Percentiles rank a stretch among this genome's conserved stretches.
phyloP scores from a whole-genome alignment of 805 yeast genomes.

The Candida anglica region DNA sequence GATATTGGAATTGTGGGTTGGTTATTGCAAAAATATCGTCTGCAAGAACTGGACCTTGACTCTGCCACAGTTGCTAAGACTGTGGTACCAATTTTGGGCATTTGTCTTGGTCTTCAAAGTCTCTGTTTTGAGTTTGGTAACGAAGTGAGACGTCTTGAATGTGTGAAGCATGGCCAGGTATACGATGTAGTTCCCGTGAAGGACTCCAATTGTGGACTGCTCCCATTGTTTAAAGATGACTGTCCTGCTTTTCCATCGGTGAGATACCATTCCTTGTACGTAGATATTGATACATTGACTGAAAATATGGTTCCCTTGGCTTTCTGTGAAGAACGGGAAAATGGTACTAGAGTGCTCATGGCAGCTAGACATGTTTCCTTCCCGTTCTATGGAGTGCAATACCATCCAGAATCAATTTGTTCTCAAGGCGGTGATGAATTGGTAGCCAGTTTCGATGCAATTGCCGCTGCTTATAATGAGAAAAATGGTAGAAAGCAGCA shows the following conservation, averaged over 20 bases:
- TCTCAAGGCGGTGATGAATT: conserved; percentile 62
- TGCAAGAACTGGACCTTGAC: conserved; percentile 5
- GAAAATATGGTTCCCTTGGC: conserved; percentile 56
- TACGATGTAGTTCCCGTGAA: conserved; percentile 50
- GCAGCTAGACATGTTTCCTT: conserved; percentile 58
- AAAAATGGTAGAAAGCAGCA: not conserved
- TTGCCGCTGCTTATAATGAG: conserved; percentile 38
- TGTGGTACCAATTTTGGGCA: conserved; percentile 72
- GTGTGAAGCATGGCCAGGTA: conserved; percentile 84
- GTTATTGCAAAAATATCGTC: conserved; percentile 32
- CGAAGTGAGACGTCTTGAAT: conserved; percentile 44
- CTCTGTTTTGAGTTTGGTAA: conserved; percentile 64
- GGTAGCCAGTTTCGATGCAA: conserved; percentile 57
- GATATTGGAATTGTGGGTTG: conserved; percentile 78
- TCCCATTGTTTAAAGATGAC: conserved; percentile 16
- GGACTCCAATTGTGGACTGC: not conserved
- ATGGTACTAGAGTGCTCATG: conserved; percentile 53
- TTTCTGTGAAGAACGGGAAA: conserved; percentile 41
- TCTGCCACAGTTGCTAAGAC: conserved; percentile 15
- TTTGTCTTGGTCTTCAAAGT: conserved; percentile 91
- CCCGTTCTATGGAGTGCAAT: conserved; percentile 93
- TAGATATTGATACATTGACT: conserved; percentile 23
- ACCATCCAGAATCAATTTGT: conserved; percentile 94
- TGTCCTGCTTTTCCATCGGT: conserved; percentile 59
- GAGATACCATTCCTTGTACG: conserved; percentile 84